A percentile compares a stretch with the other conserved stretches of the same genome.
Conservation (phyloP, 306 rosid genomes). For the Citrullus amarus region DNA sequence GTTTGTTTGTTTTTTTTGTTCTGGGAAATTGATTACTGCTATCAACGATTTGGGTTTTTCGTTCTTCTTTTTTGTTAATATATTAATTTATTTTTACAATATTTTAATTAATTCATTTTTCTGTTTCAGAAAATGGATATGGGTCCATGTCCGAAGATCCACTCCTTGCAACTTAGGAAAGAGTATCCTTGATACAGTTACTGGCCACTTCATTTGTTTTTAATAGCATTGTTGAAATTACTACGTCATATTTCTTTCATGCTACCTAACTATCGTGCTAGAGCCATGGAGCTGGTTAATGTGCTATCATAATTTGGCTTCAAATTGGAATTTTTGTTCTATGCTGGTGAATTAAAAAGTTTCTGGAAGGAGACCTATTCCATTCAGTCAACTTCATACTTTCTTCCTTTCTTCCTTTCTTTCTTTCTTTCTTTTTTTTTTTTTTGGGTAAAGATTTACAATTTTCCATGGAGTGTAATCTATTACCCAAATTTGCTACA, state of each 20-base stretch:
- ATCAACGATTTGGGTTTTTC: not conserved
- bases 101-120: not conserved
- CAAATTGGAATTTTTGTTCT: not conserved
- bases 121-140: slow-evolving; percentile 92
- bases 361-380: not conserved
- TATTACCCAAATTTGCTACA: not conserved
- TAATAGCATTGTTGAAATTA: not conserved
- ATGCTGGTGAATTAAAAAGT: not conserved
- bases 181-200: slow-evolving; percentile 63
- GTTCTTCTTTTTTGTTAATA: not conserved
- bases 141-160: slow-evolving; percentile 98
- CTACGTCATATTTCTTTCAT: not conserved
- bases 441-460: not conserved
- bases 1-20: not conserved
- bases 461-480: not conserved
- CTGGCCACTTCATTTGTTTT: not conserved
- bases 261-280: not conserved
- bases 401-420: too few species aligned
- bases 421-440: not conserved
- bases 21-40: not conserved
- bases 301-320: not conserved
- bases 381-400: not conserved
- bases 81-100: not conserved
- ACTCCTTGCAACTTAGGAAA: slow-evolving; percentile 94
- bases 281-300: not conserved